Evolutionary conservation across 129 eudicot genomes (phyloP).

Genomic region (Helichrysum umbraculigerum): DNA sequence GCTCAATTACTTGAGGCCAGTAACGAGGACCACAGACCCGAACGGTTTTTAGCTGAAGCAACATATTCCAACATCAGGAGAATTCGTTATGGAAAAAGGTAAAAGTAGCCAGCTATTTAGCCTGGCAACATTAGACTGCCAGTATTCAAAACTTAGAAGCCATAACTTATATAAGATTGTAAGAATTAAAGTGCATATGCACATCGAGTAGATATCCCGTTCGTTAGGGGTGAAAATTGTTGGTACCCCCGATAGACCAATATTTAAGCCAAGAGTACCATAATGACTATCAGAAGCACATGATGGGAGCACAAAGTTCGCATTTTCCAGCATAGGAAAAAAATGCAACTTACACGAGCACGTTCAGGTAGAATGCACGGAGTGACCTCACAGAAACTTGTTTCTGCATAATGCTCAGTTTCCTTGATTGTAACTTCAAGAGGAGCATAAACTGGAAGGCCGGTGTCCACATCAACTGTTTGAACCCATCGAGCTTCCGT

Average conservation of each 20-base stretch:
- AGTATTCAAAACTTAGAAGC: no score
- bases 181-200: no score
- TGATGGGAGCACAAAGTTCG: no score
- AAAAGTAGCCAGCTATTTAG: background rate
- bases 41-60: constrained; percentile 76
- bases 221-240: no score
- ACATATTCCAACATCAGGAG: constrained; percentile 19
- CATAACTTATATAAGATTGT: no score
- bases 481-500: constrained; percentile 99
- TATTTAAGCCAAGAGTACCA: no score
- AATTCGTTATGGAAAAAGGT: background rate
- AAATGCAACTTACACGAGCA: constrained; percentile 60
- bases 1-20: constrained; percentile 95
- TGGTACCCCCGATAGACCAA: no score
- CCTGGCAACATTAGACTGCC: background rate
- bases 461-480: constrained; percentile 93
- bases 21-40: constrained; percentile 98
- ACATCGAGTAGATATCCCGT: no score
- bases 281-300: no score
- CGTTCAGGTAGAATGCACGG: constrained; percentile 97
- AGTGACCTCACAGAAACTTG: constrained; percentile 93
- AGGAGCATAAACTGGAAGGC: constrained; percentile 94
- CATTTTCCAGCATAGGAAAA: background rate
- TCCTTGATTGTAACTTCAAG: constrained; percentile 83
- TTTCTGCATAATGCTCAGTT: constrained; percentile 80